These are phyloP conservation scores for Aspergillus cavernicola DNA, from an alignment of 495 filamentous ascomycete genomes.

Conservation along the genomic window DNA sequence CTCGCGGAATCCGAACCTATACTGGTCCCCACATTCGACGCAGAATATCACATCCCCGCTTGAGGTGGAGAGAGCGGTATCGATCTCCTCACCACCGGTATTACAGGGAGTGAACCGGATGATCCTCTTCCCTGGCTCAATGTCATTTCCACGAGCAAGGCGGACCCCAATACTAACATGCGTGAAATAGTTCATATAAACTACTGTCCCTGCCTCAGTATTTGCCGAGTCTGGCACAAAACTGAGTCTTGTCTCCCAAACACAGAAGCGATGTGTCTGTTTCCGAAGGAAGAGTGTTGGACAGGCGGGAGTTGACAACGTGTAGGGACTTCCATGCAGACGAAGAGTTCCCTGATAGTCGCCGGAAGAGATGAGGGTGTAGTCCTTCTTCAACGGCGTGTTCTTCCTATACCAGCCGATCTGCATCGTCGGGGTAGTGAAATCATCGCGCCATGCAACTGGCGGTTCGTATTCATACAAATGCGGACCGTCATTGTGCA, in stretches of 20 bases:
- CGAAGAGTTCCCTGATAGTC: conserved; percentile 20
- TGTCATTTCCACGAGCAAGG: background rate
- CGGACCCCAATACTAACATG: conserved; percentile 36
- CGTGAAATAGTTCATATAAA: conserved; percentile 43
- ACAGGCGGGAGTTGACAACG: conserved; percentile 35
- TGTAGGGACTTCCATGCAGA: conserved; percentile 40
- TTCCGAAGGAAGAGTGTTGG: conserved; percentile 45
- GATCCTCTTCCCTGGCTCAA: background rate
- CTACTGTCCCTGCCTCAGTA: conserved; percentile 37
- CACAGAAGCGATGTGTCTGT: conserved; percentile 32
- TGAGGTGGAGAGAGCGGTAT: conserved; percentile 3
- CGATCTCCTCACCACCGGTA: conserved; percentile 15
- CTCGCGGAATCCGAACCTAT: conserved; percentile 29
- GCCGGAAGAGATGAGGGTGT: conserved; percentile 9
- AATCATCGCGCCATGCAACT: conserved; percentile 39
- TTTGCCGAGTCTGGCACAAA: conserved; percentile 27
- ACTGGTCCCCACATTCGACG: conserved; percentile 29
- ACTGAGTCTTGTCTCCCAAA: conserved; percentile 31
- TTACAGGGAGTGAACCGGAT: conserved; percentile 21
- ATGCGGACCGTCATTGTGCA: conserved; percentile 28
- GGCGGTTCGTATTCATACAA: conserved; percentile 22
- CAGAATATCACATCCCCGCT: conserved; percentile 18
- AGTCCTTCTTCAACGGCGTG: conserved; percentile 30
- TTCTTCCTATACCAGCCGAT: conserved; percentile 46
- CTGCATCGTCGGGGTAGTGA: conserved; percentile 22